Percentiles rank a stretch among this genome's conserved stretches.
Evolutionary conservation across 306 rosid species (phyloP).

Genomic region (Oxytropis ochrocephala): DNA sequence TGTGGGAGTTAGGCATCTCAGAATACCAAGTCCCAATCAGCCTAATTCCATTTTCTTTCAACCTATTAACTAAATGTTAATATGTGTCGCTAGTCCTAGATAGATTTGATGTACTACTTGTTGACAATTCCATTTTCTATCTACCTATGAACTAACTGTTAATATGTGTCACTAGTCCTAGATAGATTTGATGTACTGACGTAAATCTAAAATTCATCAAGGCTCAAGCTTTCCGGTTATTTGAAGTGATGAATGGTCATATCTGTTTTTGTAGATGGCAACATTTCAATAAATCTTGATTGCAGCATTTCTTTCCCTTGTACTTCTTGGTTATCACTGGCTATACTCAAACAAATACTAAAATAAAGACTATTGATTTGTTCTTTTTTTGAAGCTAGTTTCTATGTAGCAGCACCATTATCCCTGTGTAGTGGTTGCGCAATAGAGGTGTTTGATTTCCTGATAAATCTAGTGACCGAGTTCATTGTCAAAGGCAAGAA

Average conservation of each 20-base stretch:
- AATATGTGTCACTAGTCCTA: background rate
- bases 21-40: too few species aligned
- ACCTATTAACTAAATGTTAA: too few species aligned
- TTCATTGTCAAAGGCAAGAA: slow-evolving; percentile 70
- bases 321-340: slow-evolving; percentile 2
- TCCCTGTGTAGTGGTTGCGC: slow-evolving; percentile 72
- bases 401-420: slow-evolving; percentile 77
- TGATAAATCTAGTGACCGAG: slow-evolving; percentile 35
- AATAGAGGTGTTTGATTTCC: slow-evolving; percentile 47
- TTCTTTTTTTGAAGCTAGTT: slow-evolving; percentile 52
- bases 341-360: slow-evolving; percentile 9
- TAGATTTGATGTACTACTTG: too few species aligned
- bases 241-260: background rate
- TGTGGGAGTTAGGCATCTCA: too few species aligned
- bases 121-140: background rate
- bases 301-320: background rate
- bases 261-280: background rate
- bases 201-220: background rate
- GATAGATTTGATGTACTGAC: background rate
- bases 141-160: background rate
- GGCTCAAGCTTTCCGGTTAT: background rate
- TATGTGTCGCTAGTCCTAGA: too few species aligned
- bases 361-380: slow-evolving; percentile 29
- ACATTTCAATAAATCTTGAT: background rate
- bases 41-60: too few species aligned